Percentiles rank a stretch among this genome's conserved stretches.
phyloP scores from a whole-genome alignment of 2,329 filamentous ascomycete genomes.

The Fusarium sp. region DNA sequence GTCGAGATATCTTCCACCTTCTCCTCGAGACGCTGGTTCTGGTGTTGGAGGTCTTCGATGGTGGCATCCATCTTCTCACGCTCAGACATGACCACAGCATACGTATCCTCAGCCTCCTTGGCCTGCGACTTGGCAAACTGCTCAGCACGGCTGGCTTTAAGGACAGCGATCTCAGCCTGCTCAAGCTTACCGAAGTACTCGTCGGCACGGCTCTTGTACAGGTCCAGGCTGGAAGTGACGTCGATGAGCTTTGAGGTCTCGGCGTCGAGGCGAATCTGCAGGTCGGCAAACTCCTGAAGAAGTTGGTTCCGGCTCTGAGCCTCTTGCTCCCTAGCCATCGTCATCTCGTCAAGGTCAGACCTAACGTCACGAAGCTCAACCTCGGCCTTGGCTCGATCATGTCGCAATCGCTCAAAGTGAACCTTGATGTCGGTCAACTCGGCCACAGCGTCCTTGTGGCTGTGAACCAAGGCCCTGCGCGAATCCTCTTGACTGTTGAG shows the following conservation, averaged over 20 bases:
- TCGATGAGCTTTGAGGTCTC: conserved; percentile 89
- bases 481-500: conserved; percentile 95
- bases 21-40: conserved; percentile 91
- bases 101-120: conserved; percentile 91
- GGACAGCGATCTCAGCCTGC: conserved; percentile 93
- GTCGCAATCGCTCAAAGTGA: conserved; percentile 87
- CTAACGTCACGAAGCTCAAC: conserved; percentile 87
- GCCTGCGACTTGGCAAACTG: conserved; percentile 93
- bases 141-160: conserved; percentile 91
- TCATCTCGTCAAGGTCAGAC: conserved; percentile 86
- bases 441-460: conserved; percentile 85
- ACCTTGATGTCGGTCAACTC: conserved; percentile 89
- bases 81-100: conserved; percentile 89
- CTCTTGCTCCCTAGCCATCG: conserved; percentile 85
- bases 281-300: conserved; percentile 90
- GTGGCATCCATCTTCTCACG: conserved; percentile 88
- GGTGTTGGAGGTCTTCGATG: conserved; percentile 90
- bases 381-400: conserved; percentile 82
- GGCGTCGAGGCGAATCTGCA: conserved; percentile 92
- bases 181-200: conserved; percentile 98
- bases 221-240: conserved; percentile 81
- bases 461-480: conserved; percentile 81
- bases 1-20: conserved; percentile 91
- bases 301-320: conserved; percentile 88
- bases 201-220: conserved; percentile 93